These are phyloP conservation scores for Ophiostoma australiae DNA, from an alignment of 2,329 filamentous ascomycete genomes.

Conservation along the genomic window DNA sequence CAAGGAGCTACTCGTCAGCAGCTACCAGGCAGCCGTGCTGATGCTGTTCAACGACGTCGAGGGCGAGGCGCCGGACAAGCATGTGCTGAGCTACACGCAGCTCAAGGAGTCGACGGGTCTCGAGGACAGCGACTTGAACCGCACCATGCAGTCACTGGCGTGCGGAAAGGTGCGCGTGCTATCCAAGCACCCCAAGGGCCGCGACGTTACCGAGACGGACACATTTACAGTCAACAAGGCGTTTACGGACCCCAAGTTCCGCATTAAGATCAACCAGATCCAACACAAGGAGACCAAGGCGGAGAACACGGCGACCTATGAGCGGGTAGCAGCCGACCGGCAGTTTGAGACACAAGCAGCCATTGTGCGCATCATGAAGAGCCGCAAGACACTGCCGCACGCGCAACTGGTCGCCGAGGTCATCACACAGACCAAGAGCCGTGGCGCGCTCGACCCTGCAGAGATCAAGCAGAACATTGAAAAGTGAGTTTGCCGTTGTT, in stretches of 20 bases:
- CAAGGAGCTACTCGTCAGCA: constrained; percentile 87
- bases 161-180: constrained; percentile 85
- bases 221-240: constrained; percentile 74
- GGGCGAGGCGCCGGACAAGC: constrained; percentile 35
- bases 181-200: constrained; percentile 75
- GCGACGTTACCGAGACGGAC: constrained; percentile 72
- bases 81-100: constrained; percentile 67
- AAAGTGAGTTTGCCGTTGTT: constrained; percentile 54
- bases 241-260: constrained; percentile 65
- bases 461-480: constrained; percentile 98
- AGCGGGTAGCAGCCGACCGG: constrained; percentile 79
- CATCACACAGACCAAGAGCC: constrained; percentile 79
- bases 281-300: constrained; percentile 93
- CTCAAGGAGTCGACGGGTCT: constrained; percentile 72
- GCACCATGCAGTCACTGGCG: constrained; percentile 90
- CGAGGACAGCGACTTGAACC: constrained; percentile 70
- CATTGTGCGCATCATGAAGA: constrained; percentile 97
- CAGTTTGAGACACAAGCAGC: constrained; percentile 97
- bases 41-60: constrained; percentile 74
- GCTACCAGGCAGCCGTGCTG: constrained; percentile 86
- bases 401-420: constrained; percentile 86
- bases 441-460: constrained; percentile 76
- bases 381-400: constrained; percentile 78
- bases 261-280: constrained; percentile 98
- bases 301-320: constrained; percentile 91